phyloP scores from a whole-genome alignment of 768 basidiomycete species.

The Coprinopsis marcescibilis region DNA sequence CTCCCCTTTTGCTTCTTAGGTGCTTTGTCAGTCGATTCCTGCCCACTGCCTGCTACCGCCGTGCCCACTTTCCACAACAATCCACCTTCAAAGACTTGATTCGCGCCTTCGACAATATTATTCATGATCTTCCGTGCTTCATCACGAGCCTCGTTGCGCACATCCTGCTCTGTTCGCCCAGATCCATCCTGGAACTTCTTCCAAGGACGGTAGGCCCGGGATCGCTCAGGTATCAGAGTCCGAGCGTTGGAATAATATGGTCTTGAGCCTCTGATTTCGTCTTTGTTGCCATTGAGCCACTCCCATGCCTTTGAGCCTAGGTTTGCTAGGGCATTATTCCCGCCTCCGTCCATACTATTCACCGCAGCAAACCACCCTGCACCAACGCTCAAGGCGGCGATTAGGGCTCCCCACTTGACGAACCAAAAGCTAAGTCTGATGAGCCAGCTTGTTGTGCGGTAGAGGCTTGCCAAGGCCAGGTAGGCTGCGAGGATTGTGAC shows the following conservation, averaged over 20 bases:
- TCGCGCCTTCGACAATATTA: conserved; percentile 6
- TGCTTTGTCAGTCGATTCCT: background rate
- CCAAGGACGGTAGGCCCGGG: background rate
- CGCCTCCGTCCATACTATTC: background rate
- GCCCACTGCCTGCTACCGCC: background rate
- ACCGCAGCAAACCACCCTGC: conserved; percentile 40
- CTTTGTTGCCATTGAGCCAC: background rate
- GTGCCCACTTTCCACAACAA: conserved; percentile 8
- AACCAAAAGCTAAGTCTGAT: conserved; percentile 62
- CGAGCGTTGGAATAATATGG: conserved; percentile 9
- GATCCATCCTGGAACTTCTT: background rate
- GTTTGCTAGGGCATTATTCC: background rate
- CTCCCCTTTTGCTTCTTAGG: conserved; percentile 9
- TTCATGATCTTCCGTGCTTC: conserved; percentile 8
- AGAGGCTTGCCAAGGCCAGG: conserved; percentile 68
- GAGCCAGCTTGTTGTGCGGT: conserved; percentile 75
- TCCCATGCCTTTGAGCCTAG: conserved; percentile 22
- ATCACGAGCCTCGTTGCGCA: background rate
- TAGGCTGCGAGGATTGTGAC: conserved; percentile 70
- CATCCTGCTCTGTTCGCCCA: background rate
- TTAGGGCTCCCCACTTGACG: conserved; percentile 69
- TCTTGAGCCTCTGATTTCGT: conserved; percentile 9
- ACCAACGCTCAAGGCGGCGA: conserved; percentile 48
- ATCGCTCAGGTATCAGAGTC: conserved; percentile 10
- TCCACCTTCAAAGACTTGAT: conserved; percentile 8